Evolutionary conservation across 1,284 basidiomycete genomes (phyloP), one percentile per base, ranked within the genome.

Genomic region (Blastosporella zonata): DNA sequence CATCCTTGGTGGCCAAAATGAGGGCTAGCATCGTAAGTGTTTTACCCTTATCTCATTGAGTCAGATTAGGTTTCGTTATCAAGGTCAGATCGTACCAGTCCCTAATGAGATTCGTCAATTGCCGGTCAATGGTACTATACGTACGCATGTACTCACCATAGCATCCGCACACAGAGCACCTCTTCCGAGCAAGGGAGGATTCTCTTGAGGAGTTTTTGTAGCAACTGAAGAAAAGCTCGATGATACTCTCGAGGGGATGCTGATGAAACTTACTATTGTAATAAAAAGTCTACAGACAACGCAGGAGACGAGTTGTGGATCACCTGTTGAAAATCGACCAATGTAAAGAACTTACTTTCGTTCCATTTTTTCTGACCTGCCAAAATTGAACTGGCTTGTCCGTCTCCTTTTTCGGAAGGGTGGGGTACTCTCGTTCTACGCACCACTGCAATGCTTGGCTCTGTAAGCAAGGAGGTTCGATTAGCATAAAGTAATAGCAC

Each of bases 341-440:
- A 46, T 25, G 33, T 21, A 12, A 38, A 10, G 34, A 43, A 59
- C 70, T 22, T 54, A 82, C 83, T 71, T 80, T 81, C 17, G 66
- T 62, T 0, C 72, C 72, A 25, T 66, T 72, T 58, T 79, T 82
- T 57, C 73, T 78, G 18, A 81, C 67, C 57, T 87, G 79, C 93
- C 93, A 96, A 60, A 96, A 93, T 65, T 95, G 93, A 0, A 92
- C 86, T 0, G 90, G 85, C 18, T 77, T 77, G 50, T 93, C 90
- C 0, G 65, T 65, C 39, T 83, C 80, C 27, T 70, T 76, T 53
- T 70, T 75, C 0, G 91, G 90, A 18, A 92, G 67, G 21, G 68
- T 67, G 1, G 90, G 91, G 59, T 89, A 80, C 64, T 93, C 91
- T 17, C 74, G 79, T 9, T 81, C 75, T 17, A 92, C 72, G 59